Evolutionary conservation across 495 filamentous ascomycete genomes (phyloP).

Genomic region (Evernia prunastri): DNA sequence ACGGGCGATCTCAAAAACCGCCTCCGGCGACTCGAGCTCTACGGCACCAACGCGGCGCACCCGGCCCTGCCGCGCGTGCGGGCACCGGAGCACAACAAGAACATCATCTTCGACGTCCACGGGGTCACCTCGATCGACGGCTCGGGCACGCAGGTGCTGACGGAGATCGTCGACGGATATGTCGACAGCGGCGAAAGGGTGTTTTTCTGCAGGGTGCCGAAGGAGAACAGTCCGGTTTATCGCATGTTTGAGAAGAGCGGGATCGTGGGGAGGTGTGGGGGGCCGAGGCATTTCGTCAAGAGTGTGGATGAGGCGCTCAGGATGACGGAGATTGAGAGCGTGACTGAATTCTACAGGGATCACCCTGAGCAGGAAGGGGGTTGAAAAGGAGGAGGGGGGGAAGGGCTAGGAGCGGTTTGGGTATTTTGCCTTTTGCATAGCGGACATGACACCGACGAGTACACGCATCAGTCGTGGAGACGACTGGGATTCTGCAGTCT

Average conservation of each 20-base stretch:
- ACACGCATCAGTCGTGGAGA: neutral
- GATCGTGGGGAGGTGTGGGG: conserved; percentile 73
- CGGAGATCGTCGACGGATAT: conserved; percentile 80
- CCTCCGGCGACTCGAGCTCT: conserved; percentile 74
- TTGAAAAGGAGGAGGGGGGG: neutral
- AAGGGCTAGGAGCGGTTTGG: neutral
- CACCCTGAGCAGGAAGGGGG: conserved; percentile 11
- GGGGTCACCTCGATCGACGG: conserved; percentile 90
- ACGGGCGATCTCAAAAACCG: conserved; percentile 86
- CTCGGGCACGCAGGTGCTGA: conserved; percentile 82
- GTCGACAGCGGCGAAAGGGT: conserved; percentile 65
- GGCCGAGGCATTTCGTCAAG: conserved; percentile 67
- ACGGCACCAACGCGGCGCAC: conserved; percentile 76
- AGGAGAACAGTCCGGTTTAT: conserved; percentile 56
- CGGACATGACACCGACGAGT: neutral
- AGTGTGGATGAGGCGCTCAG: conserved; percentile 79
- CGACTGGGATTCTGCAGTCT: neutral
- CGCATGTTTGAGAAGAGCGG: conserved; percentile 68
- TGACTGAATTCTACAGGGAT: conserved; percentile 26
- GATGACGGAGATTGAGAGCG: conserved; percentile 61
- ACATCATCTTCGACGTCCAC: conserved; percentile 94
- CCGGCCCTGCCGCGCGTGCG: conserved; percentile 77
- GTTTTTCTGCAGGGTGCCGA: conserved; percentile 78
- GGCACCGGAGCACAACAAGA: conserved; percentile 65
- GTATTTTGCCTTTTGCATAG: neutral